Base-by-base conservation (phyloP, 75 land plant species). In the Larix kaempferi region DNA sequence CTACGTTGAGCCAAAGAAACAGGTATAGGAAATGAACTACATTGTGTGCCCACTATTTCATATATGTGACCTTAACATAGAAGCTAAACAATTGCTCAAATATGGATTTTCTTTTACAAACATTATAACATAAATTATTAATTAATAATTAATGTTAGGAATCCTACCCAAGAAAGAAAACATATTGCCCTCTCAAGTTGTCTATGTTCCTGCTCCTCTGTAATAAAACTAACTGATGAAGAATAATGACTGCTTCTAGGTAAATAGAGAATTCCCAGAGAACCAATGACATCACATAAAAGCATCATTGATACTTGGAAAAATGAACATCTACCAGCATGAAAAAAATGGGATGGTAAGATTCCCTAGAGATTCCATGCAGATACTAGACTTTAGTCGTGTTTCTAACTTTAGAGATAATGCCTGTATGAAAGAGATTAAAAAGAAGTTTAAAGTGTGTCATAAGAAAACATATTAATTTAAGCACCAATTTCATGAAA, bases 221-320 rank as follows among this genome's bases (percentile, higher is more conserved):
- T 55, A 95, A 77, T 59, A 95, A 79, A 81, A 95, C 94, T 71
- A 94, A 79, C 83, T 95, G 98, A n/a, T 96, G 98, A 56, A 95
- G 84, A 73, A 95, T 95, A 11, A 97, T 94, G 39, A 95, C 90
- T 4, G 98, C 94, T 85, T 95, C 98, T 83, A 95, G 78, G 78
- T 90, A 95, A 77, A 95, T 84, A 17, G 98, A 95, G 81, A 95
- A 95, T 75, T 94, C 90, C 98, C 98, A 95, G 21, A 88, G 63
- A 1, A 95, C 81, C 98, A 93, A 83, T 39, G 8, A n/a, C 49
- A 69, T 19, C 52, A 41, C 35, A 69, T 7, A 69, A n/a, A 21
- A 69, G 33, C 37, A 39, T 13, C n/a, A 23, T 15, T 23, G 6
- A 67, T 67, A 19, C 21, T 33, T 35, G 44, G 7, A 41, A 69